Conservation (phyloP, 2,329 filamentous ascomycete species). For the Knoxdaviesia proteae region DNA sequence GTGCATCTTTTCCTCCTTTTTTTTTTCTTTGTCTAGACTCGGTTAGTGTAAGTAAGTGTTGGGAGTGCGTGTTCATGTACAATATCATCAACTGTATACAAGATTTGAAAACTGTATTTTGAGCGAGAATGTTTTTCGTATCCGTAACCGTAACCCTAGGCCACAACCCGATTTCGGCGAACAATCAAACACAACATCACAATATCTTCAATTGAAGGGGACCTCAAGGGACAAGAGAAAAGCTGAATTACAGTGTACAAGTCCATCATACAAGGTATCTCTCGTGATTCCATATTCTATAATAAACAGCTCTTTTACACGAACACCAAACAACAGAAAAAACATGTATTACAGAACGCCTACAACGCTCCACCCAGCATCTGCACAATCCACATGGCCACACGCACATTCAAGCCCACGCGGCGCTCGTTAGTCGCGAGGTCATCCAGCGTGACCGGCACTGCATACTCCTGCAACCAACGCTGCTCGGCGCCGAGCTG, state of each 20-base stretch:
- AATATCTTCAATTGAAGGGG: no score
- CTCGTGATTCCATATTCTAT: no score
- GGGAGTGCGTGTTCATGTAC: no score
- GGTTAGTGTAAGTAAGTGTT: neutral
- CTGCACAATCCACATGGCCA: constrained; percentile 88
- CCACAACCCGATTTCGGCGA: no score
- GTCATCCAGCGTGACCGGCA: constrained; percentile 50
- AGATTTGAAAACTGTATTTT: no score
- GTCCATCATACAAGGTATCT: no score
- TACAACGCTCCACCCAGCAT: constrained; percentile 73
- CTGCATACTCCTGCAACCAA: constrained; percentile 59
- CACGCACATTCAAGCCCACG: constrained; percentile 63
- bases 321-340: neutral
- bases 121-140: no score
- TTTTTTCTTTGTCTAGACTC: neutral
- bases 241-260: no score
- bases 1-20: constrained; percentile 1
- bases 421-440: constrained; percentile 63
- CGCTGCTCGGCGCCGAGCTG: constrained; percentile 60
- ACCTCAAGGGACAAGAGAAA: no score
- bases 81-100: no score
- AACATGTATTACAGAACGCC: neutral
- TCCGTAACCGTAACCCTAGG: no score
- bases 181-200: no score
- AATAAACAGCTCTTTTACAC: constrained; percentile 2